Evolutionary conservation across 768 basidiomycete species (phyloP).

Genomic region (Leccinum olivaceopallidum): DNA sequence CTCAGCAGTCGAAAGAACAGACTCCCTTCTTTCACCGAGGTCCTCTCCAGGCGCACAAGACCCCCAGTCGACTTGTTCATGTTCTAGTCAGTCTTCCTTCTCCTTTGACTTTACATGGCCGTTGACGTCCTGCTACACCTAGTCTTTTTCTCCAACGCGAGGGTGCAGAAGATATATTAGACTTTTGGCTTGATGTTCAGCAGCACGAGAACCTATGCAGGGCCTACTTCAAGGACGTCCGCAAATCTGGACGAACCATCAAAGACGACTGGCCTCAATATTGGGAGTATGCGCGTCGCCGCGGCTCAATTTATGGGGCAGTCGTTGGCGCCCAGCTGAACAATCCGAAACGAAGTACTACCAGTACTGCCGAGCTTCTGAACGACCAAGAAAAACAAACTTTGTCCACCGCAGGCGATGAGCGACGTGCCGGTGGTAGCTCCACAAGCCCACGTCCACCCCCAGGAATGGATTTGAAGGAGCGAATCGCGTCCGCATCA

Average conservation of each 20-base stretch:
- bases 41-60: constrained; percentile 84
- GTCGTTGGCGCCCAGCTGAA: constrained; percentile 74
- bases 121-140: constrained; percentile 11
- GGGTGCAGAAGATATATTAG: constrained; percentile 92
- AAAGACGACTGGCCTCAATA: constrained; percentile 99
- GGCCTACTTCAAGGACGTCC: constrained; percentile 98
- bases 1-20: constrained; percentile 68
- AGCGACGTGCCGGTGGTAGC: constrained; percentile 48
- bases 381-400: constrained; percentile 71
- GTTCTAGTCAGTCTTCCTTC: constrained; percentile 79
- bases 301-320: constrained; percentile 92
- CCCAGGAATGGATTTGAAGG: constrained; percentile 32
- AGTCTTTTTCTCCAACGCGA: constrained; percentile 96
- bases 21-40: constrained; percentile 87
- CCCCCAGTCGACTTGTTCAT: constrained; percentile 98
- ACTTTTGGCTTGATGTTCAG: constrained; percentile 99
- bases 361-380: constrained; percentile 74
- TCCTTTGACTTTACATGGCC: neutral
- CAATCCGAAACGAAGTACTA: constrained; percentile 73
- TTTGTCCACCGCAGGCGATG: constrained; percentile 48
- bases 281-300: constrained; percentile 87
- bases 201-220: constrained; percentile 99
- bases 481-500: constrained; percentile 44
- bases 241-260: constrained; percentile 90
- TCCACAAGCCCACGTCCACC: constrained; percentile 61